Evolutionary conservation across 2,329 filamentous ascomycete species (phyloP).

Genomic region (Colletotrichum ledebouriae): DNA sequence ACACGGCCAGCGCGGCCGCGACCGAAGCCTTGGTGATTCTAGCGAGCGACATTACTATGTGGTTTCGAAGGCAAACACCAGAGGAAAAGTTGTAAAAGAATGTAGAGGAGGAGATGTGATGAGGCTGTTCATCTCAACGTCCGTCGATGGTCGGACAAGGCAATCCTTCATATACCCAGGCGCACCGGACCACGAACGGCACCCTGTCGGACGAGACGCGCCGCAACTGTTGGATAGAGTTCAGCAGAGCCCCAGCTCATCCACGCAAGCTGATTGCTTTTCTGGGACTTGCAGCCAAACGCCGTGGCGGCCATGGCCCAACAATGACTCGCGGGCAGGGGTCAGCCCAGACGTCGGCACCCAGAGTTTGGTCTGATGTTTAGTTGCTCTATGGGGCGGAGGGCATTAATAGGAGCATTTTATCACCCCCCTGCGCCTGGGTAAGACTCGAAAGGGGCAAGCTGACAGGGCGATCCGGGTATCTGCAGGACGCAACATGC

Average conservation of each 20-base stretch:
- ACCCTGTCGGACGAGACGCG: conserved; percentile 12
- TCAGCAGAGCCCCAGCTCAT: conserved; percentile 39
- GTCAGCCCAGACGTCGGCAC: conserved; percentile 23
- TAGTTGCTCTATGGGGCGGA: conserved; percentile 11
- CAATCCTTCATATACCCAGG: conserved; percentile 13
- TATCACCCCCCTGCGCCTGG: conserved; percentile 5
- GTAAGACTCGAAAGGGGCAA: neutral
- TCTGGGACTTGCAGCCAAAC: conserved; percentile 19
- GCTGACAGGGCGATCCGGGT: conserved; percentile 18
- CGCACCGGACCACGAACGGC: neutral
- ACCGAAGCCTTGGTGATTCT: conserved; percentile 21
- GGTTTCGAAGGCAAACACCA: conserved; percentile 1
- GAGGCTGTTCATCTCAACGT: neutral
- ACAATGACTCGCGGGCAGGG: conserved; percentile 37
- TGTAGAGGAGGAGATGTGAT: conserved; percentile 26
- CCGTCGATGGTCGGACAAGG: neutral
- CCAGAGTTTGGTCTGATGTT: conserved; percentile 36
- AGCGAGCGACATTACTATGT: conserved; percentile 30
- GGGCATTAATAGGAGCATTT: conserved; percentile 20
- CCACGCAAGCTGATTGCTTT: conserved; percentile 39
- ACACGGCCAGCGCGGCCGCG: conserved; percentile 31
- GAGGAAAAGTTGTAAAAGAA: conserved; percentile 15
- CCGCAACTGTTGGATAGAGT: conserved; percentile 31
- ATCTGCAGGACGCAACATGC: conserved; percentile 17
- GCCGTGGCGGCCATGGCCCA: conserved; percentile 4